A percentile compares a stretch with the other conserved stretches of the same genome.
Evolutionary conservation across 352 stramenopile species (phyloP).

Genomic region (Pythium pyrilobum): DNA sequence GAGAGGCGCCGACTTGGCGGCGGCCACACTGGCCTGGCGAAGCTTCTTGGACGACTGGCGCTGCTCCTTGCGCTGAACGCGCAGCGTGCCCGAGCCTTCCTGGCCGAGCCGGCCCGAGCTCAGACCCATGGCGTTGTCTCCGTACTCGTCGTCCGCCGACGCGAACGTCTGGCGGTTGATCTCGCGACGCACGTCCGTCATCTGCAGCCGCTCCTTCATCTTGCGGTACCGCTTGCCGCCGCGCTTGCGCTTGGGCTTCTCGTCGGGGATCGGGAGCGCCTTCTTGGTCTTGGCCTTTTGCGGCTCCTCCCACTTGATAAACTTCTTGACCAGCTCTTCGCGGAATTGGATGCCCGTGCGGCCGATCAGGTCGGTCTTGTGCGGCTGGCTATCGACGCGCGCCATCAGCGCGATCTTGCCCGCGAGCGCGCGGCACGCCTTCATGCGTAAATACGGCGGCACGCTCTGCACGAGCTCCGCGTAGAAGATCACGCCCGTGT

Average conservation of each 20-base stretch:
- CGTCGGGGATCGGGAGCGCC: constrained; percentile 94
- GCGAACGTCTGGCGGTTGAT: constrained; percentile 95
- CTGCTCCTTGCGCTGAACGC: constrained; percentile 87
- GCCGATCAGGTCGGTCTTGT: constrained; percentile 58
- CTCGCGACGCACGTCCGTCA: constrained; percentile 97
- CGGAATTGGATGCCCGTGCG: constrained; percentile 82
- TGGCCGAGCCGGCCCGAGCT: constrained; percentile 89
- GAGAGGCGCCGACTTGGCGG: constrained; percentile 44
- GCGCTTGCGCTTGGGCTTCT: constrained; percentile 93
- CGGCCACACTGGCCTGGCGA: constrained; percentile 80
- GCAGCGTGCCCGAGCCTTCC: constrained; percentile 85
- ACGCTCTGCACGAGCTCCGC: constrained; percentile 90
- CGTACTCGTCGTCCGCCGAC: constrained; percentile 93
- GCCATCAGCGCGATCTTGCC: constrained; percentile 89
- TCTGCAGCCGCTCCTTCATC: constrained; percentile 96
- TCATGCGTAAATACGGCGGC: constrained; percentile 91
- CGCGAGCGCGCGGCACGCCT: constrained; percentile 91
- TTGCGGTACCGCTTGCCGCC: constrained; percentile 93
- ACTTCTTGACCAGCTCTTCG: constrained; percentile 90
- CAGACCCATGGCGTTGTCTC: constrained; percentile 98
- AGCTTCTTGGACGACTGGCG: constrained; percentile 92
- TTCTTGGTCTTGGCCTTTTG: constrained; percentile 97
- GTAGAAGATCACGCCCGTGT: constrained; percentile 93
- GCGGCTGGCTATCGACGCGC: constrained; percentile 89
- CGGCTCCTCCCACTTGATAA: constrained; percentile 97